These are phyloP conservation scores for Ogataea zsoltii DNA, from an alignment of 805 yeast genomes.

Conservation along the genomic window DNA sequence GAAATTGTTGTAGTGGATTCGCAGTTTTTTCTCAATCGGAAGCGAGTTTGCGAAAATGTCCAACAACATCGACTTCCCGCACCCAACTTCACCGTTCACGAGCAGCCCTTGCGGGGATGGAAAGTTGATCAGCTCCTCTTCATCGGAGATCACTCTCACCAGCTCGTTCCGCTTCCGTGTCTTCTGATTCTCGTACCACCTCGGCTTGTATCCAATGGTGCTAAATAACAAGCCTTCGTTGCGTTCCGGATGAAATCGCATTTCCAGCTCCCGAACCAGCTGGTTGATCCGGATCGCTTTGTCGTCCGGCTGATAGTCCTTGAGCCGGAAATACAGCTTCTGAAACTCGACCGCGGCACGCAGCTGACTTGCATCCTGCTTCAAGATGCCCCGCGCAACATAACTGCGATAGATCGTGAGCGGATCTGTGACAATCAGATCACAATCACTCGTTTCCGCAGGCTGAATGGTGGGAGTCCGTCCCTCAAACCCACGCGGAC, in stretches of 20 bases:
- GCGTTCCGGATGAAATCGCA: constrained; percentile 20
- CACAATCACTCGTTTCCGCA: neutral
- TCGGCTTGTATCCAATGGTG: constrained; percentile 33
- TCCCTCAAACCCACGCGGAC: constrained; percentile 27
- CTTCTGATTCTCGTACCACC: constrained; percentile 25
- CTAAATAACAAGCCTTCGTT: constrained; percentile 27
- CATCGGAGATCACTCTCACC: constrained; percentile 54
- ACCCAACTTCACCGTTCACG: constrained; percentile 68
- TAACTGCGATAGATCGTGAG: constrained; percentile 54
- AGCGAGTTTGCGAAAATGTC: constrained; percentile 68
- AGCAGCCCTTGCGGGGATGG: constrained; percentile 66
- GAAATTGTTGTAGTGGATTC: constrained; percentile 73
- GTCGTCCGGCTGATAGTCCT: constrained; percentile 60
- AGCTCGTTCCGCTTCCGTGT: constrained; percentile 37
- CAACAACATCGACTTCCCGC: constrained; percentile 74
- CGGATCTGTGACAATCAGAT: constrained; percentile 54
- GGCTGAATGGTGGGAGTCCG: constrained; percentile 29
- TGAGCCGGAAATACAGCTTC: constrained; percentile 54
- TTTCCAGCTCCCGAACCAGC: constrained; percentile 37
- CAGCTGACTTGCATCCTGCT: constrained; percentile 59
- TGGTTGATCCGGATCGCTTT: constrained; percentile 44
- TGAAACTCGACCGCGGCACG: constrained; percentile 65
- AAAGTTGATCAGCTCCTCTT: constrained; percentile 55
- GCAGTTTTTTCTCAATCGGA: constrained; percentile 61
- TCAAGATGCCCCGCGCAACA: constrained; percentile 50